phyloP scores from a whole-genome alignment of 768 basidiomycete genomes.

The Amyloporia xantha region DNA sequence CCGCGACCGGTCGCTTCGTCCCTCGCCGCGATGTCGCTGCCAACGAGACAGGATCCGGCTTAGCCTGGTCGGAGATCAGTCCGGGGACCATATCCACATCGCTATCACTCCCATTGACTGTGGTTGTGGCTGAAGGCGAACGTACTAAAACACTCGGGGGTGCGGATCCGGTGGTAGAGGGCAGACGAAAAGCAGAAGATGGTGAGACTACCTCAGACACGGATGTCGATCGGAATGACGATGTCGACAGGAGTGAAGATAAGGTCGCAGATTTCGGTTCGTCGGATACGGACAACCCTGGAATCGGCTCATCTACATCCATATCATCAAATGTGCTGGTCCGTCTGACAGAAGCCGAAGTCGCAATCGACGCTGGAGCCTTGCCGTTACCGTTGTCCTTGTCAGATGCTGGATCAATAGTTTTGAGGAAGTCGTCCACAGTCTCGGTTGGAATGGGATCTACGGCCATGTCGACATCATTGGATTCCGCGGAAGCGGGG shows the following conservation, averaged over 20 bases:
- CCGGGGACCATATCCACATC: slow-evolving; percentile 16
- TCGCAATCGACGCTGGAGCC: background rate
- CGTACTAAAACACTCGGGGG: background rate
- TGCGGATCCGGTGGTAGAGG: background rate
- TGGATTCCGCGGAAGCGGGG: slow-evolving; percentile 3
- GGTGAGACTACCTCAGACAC: background rate
- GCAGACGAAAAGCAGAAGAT: background rate
- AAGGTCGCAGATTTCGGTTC: background rate
- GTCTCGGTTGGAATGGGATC: slow-evolving; percentile 36
- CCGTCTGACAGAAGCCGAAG: background rate
- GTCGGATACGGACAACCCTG: slow-evolving; percentile 19
- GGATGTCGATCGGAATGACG: background rate
- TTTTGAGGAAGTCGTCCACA: slow-evolving; percentile 74
- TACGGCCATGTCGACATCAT: slow-evolving; percentile 30
- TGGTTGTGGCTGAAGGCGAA: background rate
- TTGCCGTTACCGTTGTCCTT: background rate
- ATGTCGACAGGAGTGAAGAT: background rate
- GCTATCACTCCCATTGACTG: slow-evolving; percentile 1
- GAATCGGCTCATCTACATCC: slow-evolving; percentile 29
- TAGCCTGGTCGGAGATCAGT: slow-evolving; percentile 1
- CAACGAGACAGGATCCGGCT: background rate
- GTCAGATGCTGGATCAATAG: slow-evolving; percentile 38
- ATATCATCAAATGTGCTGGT: slow-evolving; percentile 28
- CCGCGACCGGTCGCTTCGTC: slow-evolving; percentile 69
- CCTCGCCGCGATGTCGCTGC: slow-evolving; percentile 34